Conservation (phyloP, 805 yeast genomes). For the Kockiozyma suomiensis region DNA sequence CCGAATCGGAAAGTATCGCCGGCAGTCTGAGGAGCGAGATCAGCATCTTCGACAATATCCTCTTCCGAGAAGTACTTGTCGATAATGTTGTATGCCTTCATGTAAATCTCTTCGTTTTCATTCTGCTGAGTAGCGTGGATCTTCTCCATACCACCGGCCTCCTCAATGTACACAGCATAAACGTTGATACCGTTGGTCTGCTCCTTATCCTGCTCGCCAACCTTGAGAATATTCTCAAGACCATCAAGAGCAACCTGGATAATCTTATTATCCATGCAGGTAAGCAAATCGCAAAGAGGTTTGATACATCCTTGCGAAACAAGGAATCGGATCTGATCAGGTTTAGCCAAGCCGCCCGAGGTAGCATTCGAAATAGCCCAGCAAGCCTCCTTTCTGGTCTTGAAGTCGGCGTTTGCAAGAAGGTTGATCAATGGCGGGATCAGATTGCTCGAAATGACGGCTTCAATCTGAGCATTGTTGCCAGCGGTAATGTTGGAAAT, state of each 20-base stretch:
- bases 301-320: constrained; percentile 96
- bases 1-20: constrained; percentile 92
- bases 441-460: constrained; percentile 91
- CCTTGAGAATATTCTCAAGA: constrained; percentile 86
- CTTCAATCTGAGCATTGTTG: constrained; percentile 91
- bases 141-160: constrained; percentile 98
- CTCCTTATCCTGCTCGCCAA: constrained; percentile 92
- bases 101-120: constrained; percentile 88
- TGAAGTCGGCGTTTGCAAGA: constrained; percentile 82
- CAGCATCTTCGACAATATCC: constrained; percentile 63
- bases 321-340: constrained; percentile 90
- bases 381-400: constrained; percentile 97
- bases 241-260: constrained; percentile 96
- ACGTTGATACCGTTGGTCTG: constrained; percentile 72
- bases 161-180: constrained; percentile 90
- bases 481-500: constrained; percentile 98
- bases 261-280: constrained; percentile 85
- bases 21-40: constrained; percentile 69
- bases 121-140: constrained; percentile 90
- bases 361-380: constrained; percentile 99
- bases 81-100: constrained; percentile 86
- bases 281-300: constrained; percentile 90
- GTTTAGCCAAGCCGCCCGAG: constrained; percentile 88
- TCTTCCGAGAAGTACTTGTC: constrained; percentile 89
- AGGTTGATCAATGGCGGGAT: constrained; percentile 86